phyloP scores from a whole-genome alignment of 2,329 filamentous ascomycete genomes.

The Beauveria asiatica region DNA sequence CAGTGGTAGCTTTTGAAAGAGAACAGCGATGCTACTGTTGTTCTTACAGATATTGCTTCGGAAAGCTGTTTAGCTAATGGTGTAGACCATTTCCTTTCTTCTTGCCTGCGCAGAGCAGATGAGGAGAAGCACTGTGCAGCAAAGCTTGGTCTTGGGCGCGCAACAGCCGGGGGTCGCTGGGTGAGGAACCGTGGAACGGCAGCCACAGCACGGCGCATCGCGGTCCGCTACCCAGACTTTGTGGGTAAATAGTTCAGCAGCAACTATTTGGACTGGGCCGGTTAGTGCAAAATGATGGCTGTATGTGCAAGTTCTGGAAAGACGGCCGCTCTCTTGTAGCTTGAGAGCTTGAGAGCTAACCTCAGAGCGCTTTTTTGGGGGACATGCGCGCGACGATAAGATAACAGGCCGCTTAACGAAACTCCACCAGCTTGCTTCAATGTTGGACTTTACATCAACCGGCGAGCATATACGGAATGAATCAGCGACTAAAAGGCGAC shows the following conservation, averaged over 20 bases:
- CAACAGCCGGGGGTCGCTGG: not conserved
- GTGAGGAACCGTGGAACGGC: constrained; percentile 9
- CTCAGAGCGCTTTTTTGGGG: not conserved
- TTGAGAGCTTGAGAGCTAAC: not conserved
- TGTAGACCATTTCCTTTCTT: constrained; percentile 73
- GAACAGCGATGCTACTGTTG: not conserved
- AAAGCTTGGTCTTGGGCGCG: not conserved
- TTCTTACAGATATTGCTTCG: constrained; percentile 70
- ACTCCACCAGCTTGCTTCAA: constrained; percentile 5
- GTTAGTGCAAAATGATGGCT: not conserved
- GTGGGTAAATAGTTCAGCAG: not conserved
- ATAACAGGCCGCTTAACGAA: not conserved
- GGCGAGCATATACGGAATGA: not conserved
- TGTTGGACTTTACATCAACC: not conserved
- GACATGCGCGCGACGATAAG: not conserved
- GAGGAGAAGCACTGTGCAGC: constrained; percentile 18
- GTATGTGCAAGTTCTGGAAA: not conserved
- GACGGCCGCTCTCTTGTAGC: constrained; percentile 10
- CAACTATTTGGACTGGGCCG: not conserved
- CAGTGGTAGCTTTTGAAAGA: not conserved
- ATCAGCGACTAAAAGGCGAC: not conserved
- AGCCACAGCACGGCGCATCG: constrained; percentile 6
- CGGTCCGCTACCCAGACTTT: not conserved
- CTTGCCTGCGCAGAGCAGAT: constrained; percentile 16
- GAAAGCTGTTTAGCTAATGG: constrained; percentile 81